Evolutionary conservation across 1,139 yeast genomes (phyloP), one percentile per base, ranked within the genome.

Genomic region (Pichiaceae sp.): DNA sequence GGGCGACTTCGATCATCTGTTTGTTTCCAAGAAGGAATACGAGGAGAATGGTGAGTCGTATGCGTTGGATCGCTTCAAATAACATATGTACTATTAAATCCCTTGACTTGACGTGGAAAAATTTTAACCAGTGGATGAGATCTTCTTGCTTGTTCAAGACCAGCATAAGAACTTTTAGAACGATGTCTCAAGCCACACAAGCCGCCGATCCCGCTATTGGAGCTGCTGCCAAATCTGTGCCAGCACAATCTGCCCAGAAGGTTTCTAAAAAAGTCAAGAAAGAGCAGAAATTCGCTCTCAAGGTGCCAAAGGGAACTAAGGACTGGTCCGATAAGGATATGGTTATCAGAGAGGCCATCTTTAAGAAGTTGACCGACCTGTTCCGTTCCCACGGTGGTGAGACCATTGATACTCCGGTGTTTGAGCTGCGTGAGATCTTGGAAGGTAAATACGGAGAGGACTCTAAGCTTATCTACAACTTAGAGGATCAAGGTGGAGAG

Each of bases 291-390:
- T 85, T 83, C 58, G 72, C 82, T 43, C 70, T 91, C 55, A 91
- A 91, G 62, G 86, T 95, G 33, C 97, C 98, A 38, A 91, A 89
- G 60, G 98, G 98, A 47, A 91, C 98, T 50, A 84, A 84, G 58
- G 98, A 91, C 60, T 91, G 98, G 98, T 83, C 95, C 47, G 98
- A 91, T 51, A 83, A 83, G 59, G 98, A 91, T 59, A 91, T 91
- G 97, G 81, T 86, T 33, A 75, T 91, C 50, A 78, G 98, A 59
- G 91, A 85, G 52, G 93, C 84, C 32, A 75, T 91, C 44, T 91
- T 91, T 57, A 66, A 68, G 37, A 74, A 86, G 14, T 64, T 91
- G 46, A 75, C 89, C 27, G 56, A 66, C 2, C 63, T 89, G 39
- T 91, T 91, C 71, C 83, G 87, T 63, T 81, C 87, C 53, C 98